A percentile compares a stretch with the other conserved stretches of the same genome.
phyloP scores from a whole-genome alignment of 345 rosid genomes.

The Nephelium lappaceum region DNA sequence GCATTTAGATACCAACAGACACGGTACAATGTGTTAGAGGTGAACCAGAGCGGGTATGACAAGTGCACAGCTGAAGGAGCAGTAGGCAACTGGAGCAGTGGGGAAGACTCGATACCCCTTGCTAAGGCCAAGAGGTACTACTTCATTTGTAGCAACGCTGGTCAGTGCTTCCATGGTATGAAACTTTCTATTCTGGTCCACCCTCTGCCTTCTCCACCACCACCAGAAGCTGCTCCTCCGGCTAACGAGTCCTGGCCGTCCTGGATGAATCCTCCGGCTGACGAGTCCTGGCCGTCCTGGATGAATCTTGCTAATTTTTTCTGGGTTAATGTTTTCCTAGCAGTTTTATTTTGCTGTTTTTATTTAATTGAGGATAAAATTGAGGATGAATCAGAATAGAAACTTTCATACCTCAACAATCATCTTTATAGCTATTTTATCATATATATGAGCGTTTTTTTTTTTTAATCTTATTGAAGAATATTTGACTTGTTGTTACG shows the following conservation, averaged over 20 bases:
- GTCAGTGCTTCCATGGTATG: slow-evolving; percentile 69
- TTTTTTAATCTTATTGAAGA: no score
- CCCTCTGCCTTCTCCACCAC: slow-evolving; percentile 43
- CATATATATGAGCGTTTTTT: no score
- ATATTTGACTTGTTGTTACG: no score
- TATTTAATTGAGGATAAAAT: no score
- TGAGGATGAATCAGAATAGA: no score
- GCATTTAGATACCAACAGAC: slow-evolving; percentile 69
- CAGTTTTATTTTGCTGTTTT: no score
- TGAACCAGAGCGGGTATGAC: slow-evolving; percentile 78
- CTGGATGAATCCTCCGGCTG: neutral
- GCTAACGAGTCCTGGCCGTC: slow-evolving; percentile 17
- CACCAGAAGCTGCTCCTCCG: slow-evolving; percentile 27
- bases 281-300: slow-evolving; percentile 4
- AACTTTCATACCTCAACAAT: neutral
- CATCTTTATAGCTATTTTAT: no score
- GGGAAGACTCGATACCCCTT: slow-evolving; percentile 68
- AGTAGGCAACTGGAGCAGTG: slow-evolving; percentile 70
- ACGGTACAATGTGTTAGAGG: slow-evolving; percentile 69
- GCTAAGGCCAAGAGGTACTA: slow-evolving; percentile 56
- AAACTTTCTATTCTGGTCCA: slow-evolving; percentile 65
- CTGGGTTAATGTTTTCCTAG: no score
- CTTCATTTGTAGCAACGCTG: slow-evolving; percentile 68
- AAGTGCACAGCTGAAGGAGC: slow-evolving; percentile 73
- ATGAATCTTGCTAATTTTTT: no score